Evolutionary conservation across 164 flowering plant genomes (phyloP).

Genomic region (Cinnamomum micranthum): DNA sequence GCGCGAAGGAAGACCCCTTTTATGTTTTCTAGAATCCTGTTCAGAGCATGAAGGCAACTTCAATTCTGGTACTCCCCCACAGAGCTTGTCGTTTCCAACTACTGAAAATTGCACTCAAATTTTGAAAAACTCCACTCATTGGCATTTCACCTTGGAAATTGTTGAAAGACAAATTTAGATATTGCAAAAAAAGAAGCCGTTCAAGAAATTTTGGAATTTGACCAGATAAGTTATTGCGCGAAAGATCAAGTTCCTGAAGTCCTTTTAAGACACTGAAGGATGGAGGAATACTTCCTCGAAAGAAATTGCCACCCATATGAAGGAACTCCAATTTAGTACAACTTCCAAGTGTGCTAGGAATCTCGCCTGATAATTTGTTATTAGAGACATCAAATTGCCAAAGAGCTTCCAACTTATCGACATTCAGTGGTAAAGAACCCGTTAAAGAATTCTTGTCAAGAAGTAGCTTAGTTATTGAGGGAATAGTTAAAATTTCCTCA

Average conservation of each 20-base stretch:
- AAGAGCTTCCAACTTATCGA: constrained; percentile 11
- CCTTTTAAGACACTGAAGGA: constrained; percentile 9
- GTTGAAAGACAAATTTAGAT: constrained; percentile 13
- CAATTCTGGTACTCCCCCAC: constrained; percentile 11
- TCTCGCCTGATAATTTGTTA: constrained; percentile 11
- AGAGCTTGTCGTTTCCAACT: constrained; percentile 2
- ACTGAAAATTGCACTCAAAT: constrained; percentile 13
- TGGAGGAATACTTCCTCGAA: constrained; percentile 13
- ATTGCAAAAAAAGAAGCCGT: neutral
- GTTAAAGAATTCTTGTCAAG: neutral
- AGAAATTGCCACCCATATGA: constrained; percentile 8
- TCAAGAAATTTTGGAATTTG: constrained; percentile 10
- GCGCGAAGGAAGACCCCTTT: neutral
- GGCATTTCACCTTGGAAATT: constrained; percentile 14
- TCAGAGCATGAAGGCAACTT: constrained; percentile 1
- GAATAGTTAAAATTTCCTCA: neutral
- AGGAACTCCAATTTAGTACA: constrained; percentile 9
- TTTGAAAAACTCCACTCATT: constrained; percentile 8
- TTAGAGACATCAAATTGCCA: neutral
- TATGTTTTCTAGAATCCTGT: neutral
- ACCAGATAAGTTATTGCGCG: constrained; percentile 13
- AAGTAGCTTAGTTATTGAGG: neutral
- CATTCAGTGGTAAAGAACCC: constrained; percentile 9
- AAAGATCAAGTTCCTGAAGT: constrained; percentile 5
- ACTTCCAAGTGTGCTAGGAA: constrained; percentile 14